Conservation (phyloP, 208 protist species). For the Trypanosoma boissoni region DNA sequence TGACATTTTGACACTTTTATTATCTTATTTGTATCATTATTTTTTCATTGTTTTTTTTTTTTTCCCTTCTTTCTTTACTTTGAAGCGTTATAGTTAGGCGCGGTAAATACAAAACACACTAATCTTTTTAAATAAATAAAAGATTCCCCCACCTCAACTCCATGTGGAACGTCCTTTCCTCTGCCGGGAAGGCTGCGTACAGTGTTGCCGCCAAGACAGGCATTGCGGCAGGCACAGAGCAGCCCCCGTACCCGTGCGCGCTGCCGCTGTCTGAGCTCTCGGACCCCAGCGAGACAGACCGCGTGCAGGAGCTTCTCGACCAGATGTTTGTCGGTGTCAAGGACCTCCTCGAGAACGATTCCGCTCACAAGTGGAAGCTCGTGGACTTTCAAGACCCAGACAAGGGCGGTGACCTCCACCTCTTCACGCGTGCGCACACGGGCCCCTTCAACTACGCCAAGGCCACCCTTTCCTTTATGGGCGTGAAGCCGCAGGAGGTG, state of each 20-base stretch:
- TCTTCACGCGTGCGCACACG: slow-evolving; percentile 66
- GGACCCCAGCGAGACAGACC: slow-evolving; percentile 33
- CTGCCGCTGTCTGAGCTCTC: slow-evolving; percentile 65
- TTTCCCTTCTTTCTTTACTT: slow-evolving; percentile 7
- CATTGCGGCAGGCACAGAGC: slow-evolving; percentile 60
- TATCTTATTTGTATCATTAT: neutral
- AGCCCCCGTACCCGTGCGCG: slow-evolving; percentile 84
- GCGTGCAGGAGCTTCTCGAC: slow-evolving; percentile 53
- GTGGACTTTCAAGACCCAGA: slow-evolving; percentile 70
- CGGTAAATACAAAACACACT: neutral
- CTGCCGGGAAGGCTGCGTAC: slow-evolving; percentile 71
- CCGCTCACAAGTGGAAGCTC: slow-evolving; percentile 53
- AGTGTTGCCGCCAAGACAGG: slow-evolving; percentile 72
- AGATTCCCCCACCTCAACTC: no score
- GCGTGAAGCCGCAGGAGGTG: slow-evolving; percentile 46
- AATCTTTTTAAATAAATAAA: no score
- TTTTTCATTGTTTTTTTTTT: slow-evolving; percentile 6
- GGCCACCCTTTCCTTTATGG: slow-evolving; percentile 59
- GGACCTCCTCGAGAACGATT: slow-evolving; percentile 59
- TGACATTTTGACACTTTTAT: neutral
- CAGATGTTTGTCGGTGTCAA: slow-evolving; percentile 43
- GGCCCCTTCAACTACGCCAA: slow-evolving; percentile 81
- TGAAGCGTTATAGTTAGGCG: neutral
- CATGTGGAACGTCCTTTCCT: slow-evolving; percentile 75
- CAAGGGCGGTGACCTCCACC: slow-evolving; percentile 61